These are phyloP conservation scores for Aspergillus fijiensis DNA, from an alignment of 2,329 filamentous ascomycete genomes.

Conservation along the genomic window DNA sequence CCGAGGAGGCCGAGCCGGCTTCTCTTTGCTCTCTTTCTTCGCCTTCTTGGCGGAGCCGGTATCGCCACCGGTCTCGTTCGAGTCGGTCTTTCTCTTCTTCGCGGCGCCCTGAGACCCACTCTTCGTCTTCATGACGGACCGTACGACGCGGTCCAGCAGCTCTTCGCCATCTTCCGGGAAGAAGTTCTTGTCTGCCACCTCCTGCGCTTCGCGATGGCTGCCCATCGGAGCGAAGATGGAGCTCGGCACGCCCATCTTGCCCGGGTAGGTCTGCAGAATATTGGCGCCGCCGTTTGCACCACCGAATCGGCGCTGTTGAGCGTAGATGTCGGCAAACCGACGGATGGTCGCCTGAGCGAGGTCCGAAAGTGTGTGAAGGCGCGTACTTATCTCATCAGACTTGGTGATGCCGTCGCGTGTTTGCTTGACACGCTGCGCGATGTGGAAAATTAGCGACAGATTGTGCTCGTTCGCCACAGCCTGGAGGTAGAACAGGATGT, in stretches of 20 bases:
- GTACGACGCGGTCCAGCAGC: slow-evolving; percentile 73
- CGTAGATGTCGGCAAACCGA: slow-evolving; percentile 80
- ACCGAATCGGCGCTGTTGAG: slow-evolving; percentile 60
- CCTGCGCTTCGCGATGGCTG: slow-evolving; percentile 74
- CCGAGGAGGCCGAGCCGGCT: slow-evolving; percentile 30
- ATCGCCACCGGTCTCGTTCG: slow-evolving; percentile 27
- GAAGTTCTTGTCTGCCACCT: slow-evolving; percentile 83
- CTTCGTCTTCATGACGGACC: slow-evolving; percentile 64
- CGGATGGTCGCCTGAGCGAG: slow-evolving; percentile 79
- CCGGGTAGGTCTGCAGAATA: slow-evolving; percentile 76
- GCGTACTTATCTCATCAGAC: slow-evolving; percentile 45
- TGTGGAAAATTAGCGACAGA: slow-evolving; percentile 82
- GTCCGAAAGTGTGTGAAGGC: slow-evolving; percentile 82
- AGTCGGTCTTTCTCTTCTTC: slow-evolving; percentile 46
- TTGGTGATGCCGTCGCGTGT: slow-evolving; percentile 74
- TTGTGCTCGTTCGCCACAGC: slow-evolving; percentile 84
- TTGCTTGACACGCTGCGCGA: slow-evolving; percentile 90
- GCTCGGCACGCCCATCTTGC: slow-evolving; percentile 75
- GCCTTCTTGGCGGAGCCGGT: slow-evolving; percentile 29
- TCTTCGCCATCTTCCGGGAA: slow-evolving; percentile 75
- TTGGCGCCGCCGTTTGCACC: slow-evolving; percentile 40
- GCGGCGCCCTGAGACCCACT: slow-evolving; percentile 31
- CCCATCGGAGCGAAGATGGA: slow-evolving; percentile 74
- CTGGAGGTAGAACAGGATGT: slow-evolving; percentile 84
- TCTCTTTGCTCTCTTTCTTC: slow-evolving; percentile 34